Percentiles rank a stretch among this genome's conserved stretches.
These are phyloP conservation scores for Albophoma yamanashiensis DNA, from an alignment of 2,329 filamentous ascomycete species.

Conservation along the genomic window DNA sequence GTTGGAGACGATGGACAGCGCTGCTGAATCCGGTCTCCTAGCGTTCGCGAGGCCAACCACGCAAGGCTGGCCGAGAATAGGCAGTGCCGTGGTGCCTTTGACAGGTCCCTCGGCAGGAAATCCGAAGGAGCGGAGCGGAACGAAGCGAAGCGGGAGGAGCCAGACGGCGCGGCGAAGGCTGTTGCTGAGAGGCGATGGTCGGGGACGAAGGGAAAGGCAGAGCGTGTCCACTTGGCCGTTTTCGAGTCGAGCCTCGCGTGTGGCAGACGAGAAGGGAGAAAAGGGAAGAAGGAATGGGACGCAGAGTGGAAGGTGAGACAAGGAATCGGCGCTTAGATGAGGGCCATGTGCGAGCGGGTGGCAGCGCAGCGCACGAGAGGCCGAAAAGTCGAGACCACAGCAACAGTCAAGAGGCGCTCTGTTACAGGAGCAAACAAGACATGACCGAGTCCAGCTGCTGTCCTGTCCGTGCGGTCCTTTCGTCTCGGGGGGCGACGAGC, in stretches of 20 bases:
- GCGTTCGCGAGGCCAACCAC: slow-evolving; percentile 7
- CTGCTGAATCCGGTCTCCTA: slow-evolving; percentile 37
- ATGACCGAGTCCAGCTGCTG: slow-evolving; percentile 1
- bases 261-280: slow-evolving; percentile 8
- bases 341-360: slow-evolving; percentile 7
- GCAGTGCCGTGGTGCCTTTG: slow-evolving; percentile 2
- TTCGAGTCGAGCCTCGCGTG: slow-evolving; percentile 7
- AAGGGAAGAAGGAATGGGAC: slow-evolving; percentile 13
- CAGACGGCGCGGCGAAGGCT: slow-evolving; percentile 1
- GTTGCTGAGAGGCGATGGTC: slow-evolving; percentile 5
- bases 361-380: not conserved
- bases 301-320: slow-evolving; percentile 11
- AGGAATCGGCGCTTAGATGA: slow-evolving; percentile 8
- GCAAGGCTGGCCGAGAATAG: slow-evolving; percentile 8
- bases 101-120: slow-evolving; percentile 3
- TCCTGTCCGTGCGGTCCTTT: not conserved
- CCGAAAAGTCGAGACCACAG: not conserved
- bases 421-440: not conserved
- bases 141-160: not conserved
- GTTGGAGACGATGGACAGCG: slow-evolving; percentile 30
- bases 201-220: slow-evolving; percentile 5
- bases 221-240: slow-evolving; percentile 6
- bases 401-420: slow-evolving; percentile 1
- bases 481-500: not conserved
- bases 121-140: not conserved